phyloP scores from a whole-genome alignment of 352 stramenopile genomes.

The Pythium brachiatum region DNA sequence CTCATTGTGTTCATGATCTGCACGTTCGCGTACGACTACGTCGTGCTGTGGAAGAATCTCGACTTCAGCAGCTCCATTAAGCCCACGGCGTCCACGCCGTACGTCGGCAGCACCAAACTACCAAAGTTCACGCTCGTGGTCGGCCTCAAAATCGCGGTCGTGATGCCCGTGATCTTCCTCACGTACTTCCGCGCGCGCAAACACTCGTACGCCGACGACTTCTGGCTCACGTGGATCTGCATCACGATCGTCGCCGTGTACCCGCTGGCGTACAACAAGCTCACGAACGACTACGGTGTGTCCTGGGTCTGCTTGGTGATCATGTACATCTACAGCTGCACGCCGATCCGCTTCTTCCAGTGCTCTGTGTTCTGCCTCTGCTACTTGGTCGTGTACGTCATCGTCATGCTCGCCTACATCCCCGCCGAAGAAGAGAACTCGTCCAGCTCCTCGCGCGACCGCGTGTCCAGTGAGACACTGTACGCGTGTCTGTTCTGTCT shows the following conservation, averaged over 20 bases:
- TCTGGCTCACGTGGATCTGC: slow-evolving; percentile 72
- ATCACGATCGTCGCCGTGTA: slow-evolving; percentile 59
- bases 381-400: slow-evolving; percentile 67
- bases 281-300: slow-evolving; percentile 78
- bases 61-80: slow-evolving; percentile 43
- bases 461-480: slow-evolving; percentile 70
- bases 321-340: slow-evolving; percentile 86
- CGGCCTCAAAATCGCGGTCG: slow-evolving; percentile 54
- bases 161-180: slow-evolving; percentile 58
- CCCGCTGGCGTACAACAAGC: slow-evolving; percentile 78
- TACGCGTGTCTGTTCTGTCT: slow-evolving; percentile 81
- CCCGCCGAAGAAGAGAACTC: slow-evolving; percentile 30
- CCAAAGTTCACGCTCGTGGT: slow-evolving; percentile 70
- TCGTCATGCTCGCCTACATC: slow-evolving; percentile 70
- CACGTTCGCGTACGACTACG: slow-evolving; percentile 75
- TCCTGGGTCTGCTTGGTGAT: slow-evolving; percentile 81
- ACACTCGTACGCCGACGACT: slow-evolving; percentile 54
- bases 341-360: slow-evolving; percentile 78
- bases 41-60: slow-evolving; percentile 53
- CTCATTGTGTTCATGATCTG: slow-evolving; percentile 69
- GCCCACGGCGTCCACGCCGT: slow-evolving; percentile 23
- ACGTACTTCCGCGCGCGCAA: slow-evolving; percentile 69
- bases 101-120: slow-evolving; percentile 36
- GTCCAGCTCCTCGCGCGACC: slow-evolving; percentile 32
- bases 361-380: slow-evolving; percentile 64